phyloP scores from a whole-genome alignment of 495 filamentous ascomycete genomes.

The Darksidea phi region DNA sequence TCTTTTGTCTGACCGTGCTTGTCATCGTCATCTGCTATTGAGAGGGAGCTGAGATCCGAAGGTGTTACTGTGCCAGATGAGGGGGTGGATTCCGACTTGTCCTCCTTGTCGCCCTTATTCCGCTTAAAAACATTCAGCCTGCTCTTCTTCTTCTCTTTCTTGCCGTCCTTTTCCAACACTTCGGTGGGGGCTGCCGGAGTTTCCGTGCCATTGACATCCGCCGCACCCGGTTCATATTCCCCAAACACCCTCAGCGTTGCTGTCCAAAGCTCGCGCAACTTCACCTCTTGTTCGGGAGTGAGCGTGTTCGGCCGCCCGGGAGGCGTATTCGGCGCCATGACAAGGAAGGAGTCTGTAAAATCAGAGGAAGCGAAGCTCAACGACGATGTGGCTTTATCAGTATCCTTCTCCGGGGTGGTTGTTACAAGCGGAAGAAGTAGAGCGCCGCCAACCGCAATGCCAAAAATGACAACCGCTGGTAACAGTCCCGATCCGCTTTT shows the following conservation, averaged over 20 bases:
- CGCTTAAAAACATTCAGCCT: constrained; percentile 63
- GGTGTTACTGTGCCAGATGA: constrained; percentile 34
- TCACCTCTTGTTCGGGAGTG: constrained; percentile 82
- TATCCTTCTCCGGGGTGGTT: not conserved
- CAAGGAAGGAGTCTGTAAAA: constrained; percentile 26
- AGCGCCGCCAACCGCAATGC: constrained; percentile 31
- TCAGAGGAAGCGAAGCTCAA: constrained; percentile 11
- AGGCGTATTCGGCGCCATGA: constrained; percentile 50
- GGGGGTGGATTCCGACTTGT: constrained; percentile 37
- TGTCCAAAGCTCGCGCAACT: constrained; percentile 84
- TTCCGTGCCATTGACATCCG: constrained; percentile 31
- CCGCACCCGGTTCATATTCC: constrained; percentile 44
- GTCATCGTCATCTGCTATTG: constrained; percentile 65
- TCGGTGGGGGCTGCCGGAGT: constrained; percentile 36
- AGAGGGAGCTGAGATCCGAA: constrained; percentile 36
- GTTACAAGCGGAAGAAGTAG: constrained; percentile 11
- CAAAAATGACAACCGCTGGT: constrained; percentile 18
- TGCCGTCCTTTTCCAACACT: constrained; percentile 35
- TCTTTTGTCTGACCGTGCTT: constrained; percentile 90
- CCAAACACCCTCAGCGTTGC: constrained; percentile 77
- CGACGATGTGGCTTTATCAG: not conserved
- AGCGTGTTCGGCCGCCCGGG: constrained; percentile 84
- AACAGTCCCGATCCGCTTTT: constrained; percentile 19
- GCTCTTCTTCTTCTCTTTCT: constrained; percentile 68
- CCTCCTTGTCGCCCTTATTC: constrained; percentile 56